Evolutionary conservation across 148 eudicot species (phyloP).

Genomic region (Rhododendron simsii): DNA sequence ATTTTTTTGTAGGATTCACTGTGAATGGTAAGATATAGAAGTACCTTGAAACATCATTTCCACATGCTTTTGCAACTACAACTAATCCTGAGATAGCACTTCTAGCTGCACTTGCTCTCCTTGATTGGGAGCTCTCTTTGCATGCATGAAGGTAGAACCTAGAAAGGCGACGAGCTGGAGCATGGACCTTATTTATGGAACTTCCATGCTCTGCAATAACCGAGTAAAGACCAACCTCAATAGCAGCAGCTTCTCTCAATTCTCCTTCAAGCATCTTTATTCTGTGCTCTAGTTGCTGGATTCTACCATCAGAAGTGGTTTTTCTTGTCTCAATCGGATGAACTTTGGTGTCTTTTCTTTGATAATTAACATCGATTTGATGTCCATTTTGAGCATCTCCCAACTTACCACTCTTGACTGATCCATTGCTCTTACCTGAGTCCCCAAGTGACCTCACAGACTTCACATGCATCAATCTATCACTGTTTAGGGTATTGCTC

Average conservation of each 20-base stretch:
- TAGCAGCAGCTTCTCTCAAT: slow-evolving; percentile 81
- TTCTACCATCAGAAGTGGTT: slow-evolving; percentile 37
- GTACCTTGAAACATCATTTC: slow-evolving; percentile 96
- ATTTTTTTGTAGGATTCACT: neutral
- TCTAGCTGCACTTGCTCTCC: slow-evolving; percentile 65
- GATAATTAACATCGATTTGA: slow-evolving; percentile 11
- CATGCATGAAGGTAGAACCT: slow-evolving; percentile 76
- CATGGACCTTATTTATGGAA: slow-evolving; percentile 82
- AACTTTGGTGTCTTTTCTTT: slow-evolving; percentile 30
- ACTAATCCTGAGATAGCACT: slow-evolving; percentile 75
- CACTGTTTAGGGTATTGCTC: slow-evolving; percentile 3
- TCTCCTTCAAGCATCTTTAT: slow-evolving; percentile 71
- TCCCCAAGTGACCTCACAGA: slow-evolving; percentile 67
- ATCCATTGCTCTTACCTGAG: slow-evolving; percentile 46
- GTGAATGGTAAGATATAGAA: neutral
- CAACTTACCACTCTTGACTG: slow-evolving; percentile 18
- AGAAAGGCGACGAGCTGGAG: slow-evolving; percentile 94
- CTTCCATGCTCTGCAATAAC: slow-evolving; percentile 95
- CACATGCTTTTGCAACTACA: slow-evolving; percentile 91
- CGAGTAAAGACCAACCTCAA: slow-evolving; percentile 77
- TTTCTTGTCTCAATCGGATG: slow-evolving; percentile 36
- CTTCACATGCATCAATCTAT: slow-evolving; percentile 44
- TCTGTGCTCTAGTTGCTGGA: slow-evolving; percentile 55
- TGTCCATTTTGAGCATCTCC: slow-evolving; percentile 14
- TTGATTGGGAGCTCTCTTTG: slow-evolving; percentile 40